Evolutionary conservation across 805 yeast species (phyloP).

Genomic region (Metschnikowia baotianmanensis): DNA sequence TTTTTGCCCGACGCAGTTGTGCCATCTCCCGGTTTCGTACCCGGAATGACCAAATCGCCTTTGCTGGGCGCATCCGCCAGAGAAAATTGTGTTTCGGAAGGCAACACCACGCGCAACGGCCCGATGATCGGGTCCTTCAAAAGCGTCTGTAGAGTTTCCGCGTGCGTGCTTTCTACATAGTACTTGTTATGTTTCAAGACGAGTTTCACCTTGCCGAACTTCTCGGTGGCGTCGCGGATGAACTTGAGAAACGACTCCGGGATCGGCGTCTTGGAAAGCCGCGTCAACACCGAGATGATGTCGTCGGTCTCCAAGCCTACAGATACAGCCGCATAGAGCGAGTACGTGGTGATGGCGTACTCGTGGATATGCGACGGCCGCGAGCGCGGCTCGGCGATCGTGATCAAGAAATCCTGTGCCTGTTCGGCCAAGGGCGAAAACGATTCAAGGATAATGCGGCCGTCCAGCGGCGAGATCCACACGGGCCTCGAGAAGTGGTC

Average conservation of each 20-base stretch:
- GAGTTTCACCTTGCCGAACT: slow-evolving; percentile 94
- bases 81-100: slow-evolving; percentile 48
- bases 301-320: slow-evolving; percentile 96
- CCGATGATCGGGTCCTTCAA: slow-evolving; percentile 88
- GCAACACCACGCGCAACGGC: slow-evolving; percentile 62
- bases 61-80: slow-evolving; percentile 49
- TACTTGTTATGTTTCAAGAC: slow-evolving; percentile 93
- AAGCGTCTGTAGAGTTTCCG: slow-evolving; percentile 89
- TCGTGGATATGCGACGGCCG: slow-evolving; percentile 96
- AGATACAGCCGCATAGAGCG: slow-evolving; percentile 96
- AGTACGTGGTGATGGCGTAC: slow-evolving; percentile 87
- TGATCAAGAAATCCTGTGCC: slow-evolving; percentile 70
- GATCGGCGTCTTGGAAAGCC: slow-evolving; percentile 92
- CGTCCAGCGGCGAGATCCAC: slow-evolving; percentile 95
- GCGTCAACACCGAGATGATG: slow-evolving; percentile 83
- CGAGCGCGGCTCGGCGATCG: slow-evolving; percentile 95
- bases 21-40: slow-evolving; percentile 26
- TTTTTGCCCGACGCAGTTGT: slow-evolving; percentile 9
- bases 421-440: slow-evolving; percentile 93
- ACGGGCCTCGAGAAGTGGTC: slow-evolving; percentile 93
- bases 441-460: slow-evolving; percentile 85
- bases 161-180: slow-evolving; percentile 91
- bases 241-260: slow-evolving; percentile 83
- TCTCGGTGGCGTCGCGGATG: slow-evolving; percentile 88
- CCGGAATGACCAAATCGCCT: slow-evolving; percentile 64